Conservation (phyloP, 2,329 filamentous ascomycete genomes). For the Curvularia eragrostidis region DNA sequence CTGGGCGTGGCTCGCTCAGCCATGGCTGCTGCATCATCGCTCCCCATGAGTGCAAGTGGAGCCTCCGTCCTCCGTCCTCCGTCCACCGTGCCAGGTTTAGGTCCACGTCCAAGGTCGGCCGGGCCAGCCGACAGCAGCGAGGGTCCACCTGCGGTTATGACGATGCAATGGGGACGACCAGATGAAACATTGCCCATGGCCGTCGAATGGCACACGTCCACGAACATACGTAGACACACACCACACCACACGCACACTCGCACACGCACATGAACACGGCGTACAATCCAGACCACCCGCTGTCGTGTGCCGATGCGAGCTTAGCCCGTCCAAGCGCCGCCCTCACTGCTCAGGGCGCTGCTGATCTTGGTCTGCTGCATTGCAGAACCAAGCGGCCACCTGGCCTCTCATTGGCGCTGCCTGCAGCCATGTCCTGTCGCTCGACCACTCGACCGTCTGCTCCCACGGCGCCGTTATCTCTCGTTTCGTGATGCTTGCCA, state of each 20-base stretch:
- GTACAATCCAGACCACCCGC: slow-evolving; percentile 17
- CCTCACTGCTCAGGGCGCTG: slow-evolving; percentile 15
- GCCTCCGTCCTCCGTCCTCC: too few species aligned
- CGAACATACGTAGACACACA: neutral
- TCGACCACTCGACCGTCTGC: slow-evolving; percentile 16
- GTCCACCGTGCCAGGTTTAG: too few species aligned
- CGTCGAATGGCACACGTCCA: neutral
- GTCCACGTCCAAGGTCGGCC: neutral
- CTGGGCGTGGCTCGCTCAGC: neutral
- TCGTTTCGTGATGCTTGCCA: slow-evolving; percentile 33
- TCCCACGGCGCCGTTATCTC: slow-evolving; percentile 32
- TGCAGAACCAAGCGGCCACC: slow-evolving; percentile 27
- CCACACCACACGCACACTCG: neutral
- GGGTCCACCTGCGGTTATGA: slow-evolving; percentile 1
- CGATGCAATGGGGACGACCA: slow-evolving; percentile 16
- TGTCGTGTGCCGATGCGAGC: slow-evolving; percentile 31
- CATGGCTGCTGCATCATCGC: slow-evolving; percentile 3
- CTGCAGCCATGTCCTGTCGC: slow-evolving; percentile 1
- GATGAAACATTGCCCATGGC: slow-evolving; percentile 35
- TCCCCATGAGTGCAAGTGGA: too few species aligned
- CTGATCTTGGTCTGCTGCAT: slow-evolving; percentile 20
- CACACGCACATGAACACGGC: slow-evolving; percentile 7
- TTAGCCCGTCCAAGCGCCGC: slow-evolving; percentile 26
- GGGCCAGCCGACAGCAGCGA: neutral
- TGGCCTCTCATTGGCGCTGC: slow-evolving; percentile 34